Base-by-base conservation (phyloP, 148 eudicot species). In the Rhododendron williamsianum region DNA sequence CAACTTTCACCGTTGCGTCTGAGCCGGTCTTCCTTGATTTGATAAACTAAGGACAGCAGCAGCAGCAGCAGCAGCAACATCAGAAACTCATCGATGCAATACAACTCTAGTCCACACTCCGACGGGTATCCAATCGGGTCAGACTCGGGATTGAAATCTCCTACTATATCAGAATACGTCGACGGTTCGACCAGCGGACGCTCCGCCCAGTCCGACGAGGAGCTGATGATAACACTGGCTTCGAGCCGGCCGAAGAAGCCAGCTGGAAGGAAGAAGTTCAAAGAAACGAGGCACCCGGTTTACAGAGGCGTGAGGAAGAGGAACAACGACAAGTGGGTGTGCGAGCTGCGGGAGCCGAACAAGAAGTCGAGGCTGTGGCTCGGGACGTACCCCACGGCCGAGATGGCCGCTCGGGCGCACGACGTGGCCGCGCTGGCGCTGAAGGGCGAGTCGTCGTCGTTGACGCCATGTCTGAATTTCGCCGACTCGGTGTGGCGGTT, bases 321-420 rank as follows among this genome's bases (percentile, higher is more conserved):
- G 35, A 67, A 67, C 73, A 67, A 67, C 16, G 15, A 25, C 73
- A 67, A 25, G 33, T 67, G 73, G 73, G 73, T 67, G 33, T 67
- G 73, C 73, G 73, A 67, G 73, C 73, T 67, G 15, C 73, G 73
- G 73, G 73, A 67, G 73, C 73, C 73, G 35, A 67, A 67, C 73
- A 67, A 67, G 73, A 67, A 67, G 35, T 67, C 73, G 15, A 67
- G 73, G 73, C 0, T 67, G 27, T 67, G 73, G 73, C 73, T 67
- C 73, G 73, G 73, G 73, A 67, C 73, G 6, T 67, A 67, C 4
- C 73, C 73, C 0, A 67, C 73, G 73, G 73, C 73, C 1, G 73
- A 67, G 73, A 67, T 67, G 73, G 73, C 73, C 0, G 73, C 73
- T 25, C 33, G 73, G 73, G 73, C 73, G 0, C 73, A 67, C 6